phyloP scores from a whole-genome alignment of 495 filamentous ascomycete species.

The Neurospora sp. region DNA sequence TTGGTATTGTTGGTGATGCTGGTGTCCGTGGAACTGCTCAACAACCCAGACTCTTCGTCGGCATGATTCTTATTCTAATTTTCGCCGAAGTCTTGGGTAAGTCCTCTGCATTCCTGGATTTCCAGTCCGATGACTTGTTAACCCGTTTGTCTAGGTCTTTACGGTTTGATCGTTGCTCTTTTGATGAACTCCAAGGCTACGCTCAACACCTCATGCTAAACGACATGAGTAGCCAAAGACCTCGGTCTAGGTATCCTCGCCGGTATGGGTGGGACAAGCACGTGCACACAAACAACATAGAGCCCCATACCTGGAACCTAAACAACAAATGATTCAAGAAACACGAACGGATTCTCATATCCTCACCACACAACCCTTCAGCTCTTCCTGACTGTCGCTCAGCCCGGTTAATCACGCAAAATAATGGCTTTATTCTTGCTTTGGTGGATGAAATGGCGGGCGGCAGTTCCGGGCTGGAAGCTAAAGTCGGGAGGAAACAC shows the following conservation, averaged over 20 bases:
- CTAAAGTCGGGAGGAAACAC: background rate
- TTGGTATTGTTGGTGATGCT: conserved; percentile 98
- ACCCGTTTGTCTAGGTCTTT: conserved; percentile 55
- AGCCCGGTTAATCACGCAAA: background rate
- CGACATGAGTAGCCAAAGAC: background rate
- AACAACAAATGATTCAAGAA: background rate
- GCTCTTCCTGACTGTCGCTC: background rate
- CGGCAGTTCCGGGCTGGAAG: background rate
- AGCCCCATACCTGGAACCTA: background rate
- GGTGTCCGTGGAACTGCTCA: conserved; percentile 98
- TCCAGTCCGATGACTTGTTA: conserved; percentile 5
- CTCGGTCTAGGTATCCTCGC: background rate
- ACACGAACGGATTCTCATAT: background rate
- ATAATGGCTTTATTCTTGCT: background rate
- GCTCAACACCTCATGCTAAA: conserved; percentile 38
- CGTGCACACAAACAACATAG: background rate
- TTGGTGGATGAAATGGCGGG: background rate
- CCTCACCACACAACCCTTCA: background rate
- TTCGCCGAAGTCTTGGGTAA: conserved; percentile 98
- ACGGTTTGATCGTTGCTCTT: conserved; percentile 95
- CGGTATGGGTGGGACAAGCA: background rate
- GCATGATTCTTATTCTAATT: conserved; percentile 99
- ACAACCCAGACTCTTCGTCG: conserved; percentile 94
- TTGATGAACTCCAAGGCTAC: conserved; percentile 90
- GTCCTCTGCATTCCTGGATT: conserved; percentile 16